Base-by-base conservation (phyloP, 352 stramenopile species). In the Phytophthora citrophthora region DNA sequence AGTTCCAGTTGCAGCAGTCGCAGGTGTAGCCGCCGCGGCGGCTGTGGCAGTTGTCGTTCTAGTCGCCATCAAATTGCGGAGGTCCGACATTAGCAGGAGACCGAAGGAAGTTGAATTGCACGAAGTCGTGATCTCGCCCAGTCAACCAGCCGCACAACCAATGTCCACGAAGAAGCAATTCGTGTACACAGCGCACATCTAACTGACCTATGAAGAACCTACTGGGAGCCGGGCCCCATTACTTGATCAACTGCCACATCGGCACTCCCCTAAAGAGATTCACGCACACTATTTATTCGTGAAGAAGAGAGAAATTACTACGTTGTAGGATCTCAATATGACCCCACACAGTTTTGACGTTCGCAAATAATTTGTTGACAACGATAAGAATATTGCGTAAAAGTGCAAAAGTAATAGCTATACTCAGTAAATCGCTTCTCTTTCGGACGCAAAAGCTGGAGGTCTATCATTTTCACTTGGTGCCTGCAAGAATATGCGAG, bases 181-280 rank as follows among this genome's bases (percentile, higher is more conserved):
- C 44, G 71, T 85, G 43, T 85, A 85, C 52, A 85, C 76, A 29
- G 76, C 76, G 50, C 74, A 85, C 51, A 85, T 85, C 36, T 85
- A 74, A 64, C 26, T 34, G 5, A 45, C 49, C 36, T 46, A 52
- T 16, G 23, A 18, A 48, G 34, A 58, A 58, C 11, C 49, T 45
- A 62, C 56, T 24, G 55, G 56, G 56, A 67, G 62, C 62, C 62
- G 62, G 55, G 61, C 45, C 31, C 62, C 62, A 26, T 62, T 66
- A 71, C 62, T 38, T 54, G 46, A 61, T 32, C 29, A 48, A 56
- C 15, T 41, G 53, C 32, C 34, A 47, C 32, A 34, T 54, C 62
- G 62, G 54, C 65, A 65, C 54, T 54, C 47, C n/a, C 47, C 47
- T 26, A 34, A 34, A 34, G 29, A 34, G 6, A 32, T 9, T 11